Percentiles rank a stretch among this genome's conserved stretches.
These are phyloP conservation scores for Biscogniauxia sp. DNA, from an alignment of 2,329 filamentous ascomycete species.

Conservation along the genomic window DNA sequence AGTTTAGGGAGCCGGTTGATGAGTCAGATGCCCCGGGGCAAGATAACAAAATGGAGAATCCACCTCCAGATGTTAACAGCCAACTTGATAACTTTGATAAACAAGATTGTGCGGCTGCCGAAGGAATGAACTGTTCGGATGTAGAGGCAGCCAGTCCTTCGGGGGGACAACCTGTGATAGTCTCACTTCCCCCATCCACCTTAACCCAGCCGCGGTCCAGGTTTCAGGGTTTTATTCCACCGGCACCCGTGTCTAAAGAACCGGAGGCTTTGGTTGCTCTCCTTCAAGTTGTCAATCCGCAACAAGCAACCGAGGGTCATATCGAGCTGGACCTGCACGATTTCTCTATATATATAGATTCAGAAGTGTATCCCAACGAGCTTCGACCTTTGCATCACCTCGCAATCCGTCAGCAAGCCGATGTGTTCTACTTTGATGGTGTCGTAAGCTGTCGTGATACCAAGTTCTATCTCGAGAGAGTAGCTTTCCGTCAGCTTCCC, in stretches of 20 bases:
- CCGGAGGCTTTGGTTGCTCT: conserved; percentile 31
- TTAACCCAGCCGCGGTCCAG: conserved; percentile 24
- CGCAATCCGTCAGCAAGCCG: conserved; percentile 35
- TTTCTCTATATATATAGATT: conserved; percentile 56
- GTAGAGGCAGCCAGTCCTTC: neutral
- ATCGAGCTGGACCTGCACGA: conserved; percentile 53
- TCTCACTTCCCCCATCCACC: conserved; percentile 23
- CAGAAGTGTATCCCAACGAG: conserved; percentile 40
- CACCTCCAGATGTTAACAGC: neutral
- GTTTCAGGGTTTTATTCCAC: conserved; percentile 27
- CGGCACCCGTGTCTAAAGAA: conserved; percentile 29
- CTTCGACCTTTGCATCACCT: conserved; percentile 56
- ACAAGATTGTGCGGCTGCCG: conserved; percentile 1
- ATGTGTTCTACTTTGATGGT: conserved; percentile 57
- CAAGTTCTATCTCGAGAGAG: conserved; percentile 50
- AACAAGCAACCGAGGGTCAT: conserved; percentile 29
- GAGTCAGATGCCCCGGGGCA: neutral
- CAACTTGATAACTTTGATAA: neutral
- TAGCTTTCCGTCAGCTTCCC: conserved; percentile 58
- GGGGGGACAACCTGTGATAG: conserved; percentile 9
- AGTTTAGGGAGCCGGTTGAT: neutral
- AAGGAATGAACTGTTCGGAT: conserved; percentile 2
- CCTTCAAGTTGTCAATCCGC: conserved; percentile 19
- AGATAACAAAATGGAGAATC: neutral
- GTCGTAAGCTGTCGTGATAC: conserved; percentile 45